These are phyloP conservation scores for Russula griseocarnosa DNA, from an alignment of 768 basidiomycete species.

Conservation along the genomic window DNA sequence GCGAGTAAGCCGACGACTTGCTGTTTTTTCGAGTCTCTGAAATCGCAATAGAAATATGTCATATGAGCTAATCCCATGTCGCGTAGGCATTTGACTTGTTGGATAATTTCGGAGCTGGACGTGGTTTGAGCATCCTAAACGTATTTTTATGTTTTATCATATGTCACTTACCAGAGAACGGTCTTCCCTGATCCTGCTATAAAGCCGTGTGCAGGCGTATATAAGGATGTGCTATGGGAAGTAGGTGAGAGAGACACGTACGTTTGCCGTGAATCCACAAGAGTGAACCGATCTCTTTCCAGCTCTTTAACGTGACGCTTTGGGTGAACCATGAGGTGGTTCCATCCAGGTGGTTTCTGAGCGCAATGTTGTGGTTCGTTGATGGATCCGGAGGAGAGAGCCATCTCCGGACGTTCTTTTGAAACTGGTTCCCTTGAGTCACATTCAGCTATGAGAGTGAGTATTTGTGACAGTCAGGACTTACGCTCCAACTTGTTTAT, in stretches of 20 bases:
- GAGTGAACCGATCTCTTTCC: background rate
- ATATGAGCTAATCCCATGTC: background rate
- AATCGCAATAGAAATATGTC: conserved; percentile 2
- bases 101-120: background rate
- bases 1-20: background rate
- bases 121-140: background rate
- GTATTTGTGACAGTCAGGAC: background rate
- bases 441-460: background rate
- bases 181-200: conserved; percentile 1
- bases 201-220: background rate
- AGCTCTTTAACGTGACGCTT: background rate
- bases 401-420: background rate
- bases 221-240: background rate
- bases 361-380: background rate
- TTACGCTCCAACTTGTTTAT: background rate
- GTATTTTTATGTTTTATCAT: background rate
- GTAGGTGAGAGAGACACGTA: background rate
- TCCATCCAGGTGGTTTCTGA: background rate
- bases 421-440: background rate
- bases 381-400: conserved; percentile 3
- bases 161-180: background rate
- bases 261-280: conserved; percentile 1
- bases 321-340: background rate
- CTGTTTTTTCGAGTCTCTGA: background rate
- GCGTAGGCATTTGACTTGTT: background rate